A percentile compares a stretch with the other conserved stretches of the same genome.
These are phyloP conservation scores for Neurospora hispaniola DNA, from an alignment of 495 filamentous ascomycete species.

Conservation along the genomic window DNA sequence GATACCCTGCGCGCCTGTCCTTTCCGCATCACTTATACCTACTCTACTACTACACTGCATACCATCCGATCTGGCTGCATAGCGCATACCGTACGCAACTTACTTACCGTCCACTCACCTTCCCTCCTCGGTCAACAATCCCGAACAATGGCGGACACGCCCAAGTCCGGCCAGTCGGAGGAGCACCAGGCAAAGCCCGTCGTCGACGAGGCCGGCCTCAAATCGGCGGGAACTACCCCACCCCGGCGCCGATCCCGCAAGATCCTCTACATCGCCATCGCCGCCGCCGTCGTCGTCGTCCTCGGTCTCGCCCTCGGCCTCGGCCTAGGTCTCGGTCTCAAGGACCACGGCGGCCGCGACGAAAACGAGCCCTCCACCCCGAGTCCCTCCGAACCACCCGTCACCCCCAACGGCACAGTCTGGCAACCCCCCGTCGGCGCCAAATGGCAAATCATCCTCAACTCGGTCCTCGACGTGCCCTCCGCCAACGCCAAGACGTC, in stretches of 20 bases:
- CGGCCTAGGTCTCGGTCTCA: constrained; percentile 12
- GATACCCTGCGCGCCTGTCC: neutral
- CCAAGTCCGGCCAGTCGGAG: neutral
- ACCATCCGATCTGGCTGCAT: neutral
- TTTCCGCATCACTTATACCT: neutral
- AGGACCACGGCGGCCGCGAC: neutral
- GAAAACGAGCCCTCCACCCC: neutral
- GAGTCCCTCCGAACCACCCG: constrained; percentile 1
- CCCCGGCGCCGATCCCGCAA: constrained; percentile 6
- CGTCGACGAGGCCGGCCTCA: neutral
- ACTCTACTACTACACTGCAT: neutral
- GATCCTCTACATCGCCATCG: constrained; percentile 5
- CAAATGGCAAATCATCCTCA: constrained; percentile 23
- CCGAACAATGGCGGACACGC: neutral
- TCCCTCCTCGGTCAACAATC: neutral
- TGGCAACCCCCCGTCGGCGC: constrained; percentile 13
- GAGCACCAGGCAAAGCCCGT: neutral
- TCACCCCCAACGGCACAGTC: constrained; percentile 1
- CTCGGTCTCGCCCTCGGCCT: constrained; percentile 11
- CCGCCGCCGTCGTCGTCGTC: constrained; percentile 5
- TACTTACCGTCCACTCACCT: neutral
- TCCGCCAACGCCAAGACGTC: constrained; percentile 8
- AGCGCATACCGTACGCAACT: neutral
- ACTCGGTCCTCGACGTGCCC: constrained; percentile 23
- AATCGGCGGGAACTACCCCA: neutral